These are phyloP conservation scores for Coemansia sp. DNA, from an alignment of 192 early-diverging fungal species.

Conservation along the genomic window DNA sequence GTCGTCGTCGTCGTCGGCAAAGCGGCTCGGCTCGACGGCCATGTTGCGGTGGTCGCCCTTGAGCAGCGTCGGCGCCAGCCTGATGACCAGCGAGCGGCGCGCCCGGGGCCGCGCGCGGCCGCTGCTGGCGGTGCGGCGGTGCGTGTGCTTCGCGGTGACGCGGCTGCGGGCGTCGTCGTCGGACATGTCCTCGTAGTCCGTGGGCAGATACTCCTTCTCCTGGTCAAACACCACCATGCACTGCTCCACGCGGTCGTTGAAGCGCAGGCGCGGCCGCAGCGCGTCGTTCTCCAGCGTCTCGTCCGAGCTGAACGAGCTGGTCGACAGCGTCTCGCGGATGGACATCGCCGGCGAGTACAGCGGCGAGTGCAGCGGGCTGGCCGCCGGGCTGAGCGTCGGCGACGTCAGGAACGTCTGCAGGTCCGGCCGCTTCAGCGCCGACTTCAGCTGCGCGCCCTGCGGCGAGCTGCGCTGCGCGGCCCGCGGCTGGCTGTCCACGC, in stretches of 20 bases:
- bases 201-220: constrained; percentile 50
- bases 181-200: constrained; percentile 37
- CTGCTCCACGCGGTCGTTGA: constrained; percentile 55
- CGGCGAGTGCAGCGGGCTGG: constrained; percentile 36
- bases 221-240: constrained; percentile 54
- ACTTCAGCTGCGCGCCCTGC: constrained; percentile 21
- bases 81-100: constrained; percentile 45
- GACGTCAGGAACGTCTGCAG: constrained; percentile 50
- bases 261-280: constrained; percentile 44
- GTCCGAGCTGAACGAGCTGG: constrained; percentile 46
- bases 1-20: constrained; percentile 35
- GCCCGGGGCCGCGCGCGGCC: constrained; percentile 11
- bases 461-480: neutral
- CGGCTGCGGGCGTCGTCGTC: constrained; percentile 1
- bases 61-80: constrained; percentile 44
- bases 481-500: neutral
- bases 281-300: constrained; percentile 32
- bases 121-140: neutral
- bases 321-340: constrained; percentile 48
- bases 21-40: constrained; percentile 12
- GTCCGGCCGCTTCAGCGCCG: constrained; percentile 46
- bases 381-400: constrained; percentile 39
- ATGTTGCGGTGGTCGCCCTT: constrained; percentile 48
- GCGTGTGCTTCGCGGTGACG: constrained; percentile 7
- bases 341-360: constrained; percentile 43